Evolutionary conservation across 2,329 filamentous ascomycete species (phyloP), one percentile per base, ranked within the genome.

Genomic region (Exophiala oligosperma): DNA sequence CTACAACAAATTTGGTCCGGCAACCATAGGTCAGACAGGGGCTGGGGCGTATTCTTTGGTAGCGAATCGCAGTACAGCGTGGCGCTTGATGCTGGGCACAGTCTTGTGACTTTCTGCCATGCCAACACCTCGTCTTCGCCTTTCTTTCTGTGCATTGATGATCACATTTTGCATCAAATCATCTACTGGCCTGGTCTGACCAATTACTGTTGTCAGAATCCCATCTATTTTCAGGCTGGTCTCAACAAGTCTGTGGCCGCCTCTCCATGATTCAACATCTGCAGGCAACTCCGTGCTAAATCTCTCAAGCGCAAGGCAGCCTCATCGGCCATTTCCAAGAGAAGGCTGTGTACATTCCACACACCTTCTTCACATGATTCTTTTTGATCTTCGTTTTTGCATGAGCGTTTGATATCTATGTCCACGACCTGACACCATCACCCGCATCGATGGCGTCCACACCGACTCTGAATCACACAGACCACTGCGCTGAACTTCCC

Each of bases 401-500:
- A 9, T n/a, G 17, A 23, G 5, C 35, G n/a, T 32, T 17, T 26
- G 32, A 51, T 38, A 17, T 23, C 40, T 6, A 43, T 21, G 8
- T n/a, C 28, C 46, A 24, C 23, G 12, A 28, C 8, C 46, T 11
- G 24, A 48, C 28, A 29, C n/a, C 11, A 12, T 8, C 14, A 9
- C 8, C 21, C 32, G 17, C 53, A 9, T 43, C 26, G 14, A 57
- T 57, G 54, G 41, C 40, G 29, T 41, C 24, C 29, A 37, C 29
- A 14, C 6, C 46, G 17, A 7, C 54, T 3, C 28, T 32, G 7
- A 26, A 4, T 12, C 37, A 49, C 17, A 24, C n/a, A 40, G 28
- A 28, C 11, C 51, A 38, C 21, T 38, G 44, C 32, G 57, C 57
- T 21, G 54, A 62, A 37, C 53, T 64, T n/a, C 62, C 62, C 7